A percentile compares a stretch with the other conserved stretches of the same genome.
These are phyloP conservation scores for Venturia effusa DNA, from an alignment of 2,329 filamentous ascomycete species.

Conservation along the genomic window DNA sequence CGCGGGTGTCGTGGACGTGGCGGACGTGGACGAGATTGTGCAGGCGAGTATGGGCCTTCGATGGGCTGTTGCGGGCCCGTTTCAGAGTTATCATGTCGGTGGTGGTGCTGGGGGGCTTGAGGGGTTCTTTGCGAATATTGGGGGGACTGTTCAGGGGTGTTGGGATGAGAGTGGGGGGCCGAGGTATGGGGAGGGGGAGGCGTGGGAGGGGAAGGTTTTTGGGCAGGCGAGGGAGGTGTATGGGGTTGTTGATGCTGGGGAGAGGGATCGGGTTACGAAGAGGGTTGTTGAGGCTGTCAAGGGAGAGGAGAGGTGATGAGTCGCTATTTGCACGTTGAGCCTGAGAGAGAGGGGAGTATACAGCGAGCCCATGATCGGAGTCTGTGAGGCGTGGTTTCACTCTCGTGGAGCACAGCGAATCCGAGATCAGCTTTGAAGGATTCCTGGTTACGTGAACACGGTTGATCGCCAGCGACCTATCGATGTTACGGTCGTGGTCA, in stretches of 20 bases:
- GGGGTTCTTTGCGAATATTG: constrained; percentile 46
- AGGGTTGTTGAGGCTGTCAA: constrained; percentile 29
- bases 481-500: too few relatives aligned
- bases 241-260: constrained; percentile 29
- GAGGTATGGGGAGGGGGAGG: constrained; percentile 16
- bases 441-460: too few relatives aligned
- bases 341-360: too few relatives aligned
- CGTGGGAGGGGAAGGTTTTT: constrained; percentile 38
- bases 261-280: constrained; percentile 32
- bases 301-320: constrained; percentile 12
- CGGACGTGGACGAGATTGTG: constrained; percentile 44
- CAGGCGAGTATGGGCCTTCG: constrained; percentile 41
- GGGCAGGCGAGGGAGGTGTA: constrained; percentile 36
- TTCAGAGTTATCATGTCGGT: constrained; percentile 49
- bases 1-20: constrained; percentile 40
- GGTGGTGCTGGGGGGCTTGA: constrained; percentile 43
- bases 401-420: too few relatives aligned
- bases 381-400: too few relatives aligned
- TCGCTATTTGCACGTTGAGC: too few relatives aligned
- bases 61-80: constrained; percentile 46
- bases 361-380: too few relatives aligned
- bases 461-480: too few relatives aligned
- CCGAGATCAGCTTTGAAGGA: too few relatives aligned
- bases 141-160: constrained; percentile 42
- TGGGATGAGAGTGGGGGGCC: constrained; percentile 34